Base-by-base conservation (phyloP, 345 rosid species). In the Passiflora organensis region DNA sequence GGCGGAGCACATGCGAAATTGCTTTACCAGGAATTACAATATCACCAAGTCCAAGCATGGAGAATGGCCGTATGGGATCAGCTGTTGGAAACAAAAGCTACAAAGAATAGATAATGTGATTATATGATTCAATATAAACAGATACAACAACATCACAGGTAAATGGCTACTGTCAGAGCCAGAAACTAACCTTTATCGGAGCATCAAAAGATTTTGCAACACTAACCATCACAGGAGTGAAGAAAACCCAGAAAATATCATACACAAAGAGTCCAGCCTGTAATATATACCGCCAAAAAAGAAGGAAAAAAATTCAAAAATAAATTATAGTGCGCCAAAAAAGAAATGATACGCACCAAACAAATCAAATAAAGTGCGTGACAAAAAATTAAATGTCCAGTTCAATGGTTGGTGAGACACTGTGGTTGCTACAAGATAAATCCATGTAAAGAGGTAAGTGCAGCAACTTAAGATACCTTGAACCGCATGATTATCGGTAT, bases 31-130 rank as follows among this genome's bases (percentile, higher is more conserved):
- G 99, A 51, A 93, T 89, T 63, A 93, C 99, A 76, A 93, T 89
- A 56, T 89, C 99, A 65, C 99, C 99, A 76, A 93, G 99, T 25
- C 99, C 97, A 68, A 93, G 95, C 99, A 93, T 86, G 72, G 99
- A 93, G 73, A 73, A 93, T 39, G 99, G 99, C 16, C 99, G 75
- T 25, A 66, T 66, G 44, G 79, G 23, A 67, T 84, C 90, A 1
- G 78, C 82, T 4, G 97, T 93, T 48, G 99, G 97, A 81, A 93
- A 93, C 66, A 93, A 77, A 64, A 93, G 96, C 99, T 93, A 76
- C 67, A 20, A n/a, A 25, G 39, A 44, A 32, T 46, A 22, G 24
- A 1, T 32, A 48, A 45, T 55, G 48, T 32, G 10, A 37, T 22
- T 43, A 47, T n/a, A 32, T 15, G 32, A n/a, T 51, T 39, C n/a